Conservation (phyloP, 192 early-diverging fungal genomes). For the Coemansia sp. region DNA sequence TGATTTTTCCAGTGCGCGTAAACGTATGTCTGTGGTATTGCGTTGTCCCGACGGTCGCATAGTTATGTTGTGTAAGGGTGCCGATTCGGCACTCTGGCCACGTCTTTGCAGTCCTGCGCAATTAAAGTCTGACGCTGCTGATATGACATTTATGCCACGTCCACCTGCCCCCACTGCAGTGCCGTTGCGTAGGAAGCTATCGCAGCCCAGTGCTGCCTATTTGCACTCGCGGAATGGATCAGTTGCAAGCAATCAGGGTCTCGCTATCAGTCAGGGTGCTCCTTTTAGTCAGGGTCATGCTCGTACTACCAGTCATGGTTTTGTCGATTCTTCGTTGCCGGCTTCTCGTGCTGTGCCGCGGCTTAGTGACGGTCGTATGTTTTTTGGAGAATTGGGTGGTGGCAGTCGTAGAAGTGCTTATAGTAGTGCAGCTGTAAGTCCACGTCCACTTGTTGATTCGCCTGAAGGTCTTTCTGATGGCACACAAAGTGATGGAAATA, state of each 20-base stretch:
- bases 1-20: constrained; percentile 84
- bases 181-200: constrained; percentile 31
- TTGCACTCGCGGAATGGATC: constrained; percentile 49
- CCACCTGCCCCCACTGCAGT: constrained; percentile 16
- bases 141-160: constrained; percentile 31
- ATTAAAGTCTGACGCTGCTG: constrained; percentile 21
- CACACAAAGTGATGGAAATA: background rate
- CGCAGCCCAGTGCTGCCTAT: constrained; percentile 42
- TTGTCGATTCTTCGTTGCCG: background rate
- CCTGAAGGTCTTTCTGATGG: background rate
- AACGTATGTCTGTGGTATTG: constrained; percentile 84
- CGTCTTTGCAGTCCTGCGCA: constrained; percentile 43
- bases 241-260: constrained; percentile 24
- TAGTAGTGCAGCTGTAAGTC: too few species aligned
- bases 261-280: too few species aligned
- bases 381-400: constrained; percentile 10
- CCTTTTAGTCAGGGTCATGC: too few species aligned
- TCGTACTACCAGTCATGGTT: too few species aligned
- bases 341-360: background rate
- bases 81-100: constrained; percentile 82
- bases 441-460: too few species aligned
- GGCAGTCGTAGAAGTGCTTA: background rate
- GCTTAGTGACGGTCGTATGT: constrained; percentile 11
- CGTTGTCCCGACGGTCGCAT: constrained; percentile 72
- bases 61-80: constrained; percentile 84